phyloP scores from a whole-genome alignment of 768 basidiomycete species.

The Leccinum disarticulatum region DNA sequence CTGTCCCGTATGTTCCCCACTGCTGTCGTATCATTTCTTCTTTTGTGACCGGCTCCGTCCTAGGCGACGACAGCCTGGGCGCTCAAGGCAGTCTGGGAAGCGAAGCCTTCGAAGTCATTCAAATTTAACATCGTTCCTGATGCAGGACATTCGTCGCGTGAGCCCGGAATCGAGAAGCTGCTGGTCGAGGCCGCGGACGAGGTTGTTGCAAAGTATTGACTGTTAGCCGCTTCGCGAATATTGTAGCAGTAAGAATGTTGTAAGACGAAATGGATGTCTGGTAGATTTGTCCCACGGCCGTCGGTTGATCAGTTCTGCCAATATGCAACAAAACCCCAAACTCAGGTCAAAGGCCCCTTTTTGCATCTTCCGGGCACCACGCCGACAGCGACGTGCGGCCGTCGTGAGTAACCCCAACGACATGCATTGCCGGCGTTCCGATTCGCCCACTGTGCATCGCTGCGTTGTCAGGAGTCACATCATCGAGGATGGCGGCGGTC shows the following conservation, averaged over 20 bases:
- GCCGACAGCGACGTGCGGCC: too few relatives aligned
- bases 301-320: not conserved
- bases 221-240: not conserved
- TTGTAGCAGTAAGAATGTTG: not conserved
- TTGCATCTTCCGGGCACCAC: not conserved
- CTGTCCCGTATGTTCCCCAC: conserved; percentile 61
- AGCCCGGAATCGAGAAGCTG: conserved; percentile 61
- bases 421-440: too few relatives aligned
- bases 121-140: conserved; percentile 71
- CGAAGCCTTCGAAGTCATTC: conserved; percentile 44
- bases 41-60: conserved; percentile 1
- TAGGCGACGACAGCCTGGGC: conserved; percentile 79
- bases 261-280: not conserved
- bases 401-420: too few relatives aligned
- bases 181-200: conserved; percentile 58
- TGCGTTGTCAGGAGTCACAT: too few relatives aligned
- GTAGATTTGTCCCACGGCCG: conserved; percentile 1
- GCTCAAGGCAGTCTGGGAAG: conserved; percentile 82
- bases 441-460: too few relatives aligned
- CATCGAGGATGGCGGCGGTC: too few relatives aligned
- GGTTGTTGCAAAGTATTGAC: conserved; percentile 27
- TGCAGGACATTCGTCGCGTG: conserved; percentile 85
- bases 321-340: not conserved
- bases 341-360: not conserved
- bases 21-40: not conserved